Percentiles rank a stretch among this genome's conserved stretches.
phyloP scores from a whole-genome alignment of 2,329 filamentous ascomycete species.

The Penicillium sp. region DNA sequence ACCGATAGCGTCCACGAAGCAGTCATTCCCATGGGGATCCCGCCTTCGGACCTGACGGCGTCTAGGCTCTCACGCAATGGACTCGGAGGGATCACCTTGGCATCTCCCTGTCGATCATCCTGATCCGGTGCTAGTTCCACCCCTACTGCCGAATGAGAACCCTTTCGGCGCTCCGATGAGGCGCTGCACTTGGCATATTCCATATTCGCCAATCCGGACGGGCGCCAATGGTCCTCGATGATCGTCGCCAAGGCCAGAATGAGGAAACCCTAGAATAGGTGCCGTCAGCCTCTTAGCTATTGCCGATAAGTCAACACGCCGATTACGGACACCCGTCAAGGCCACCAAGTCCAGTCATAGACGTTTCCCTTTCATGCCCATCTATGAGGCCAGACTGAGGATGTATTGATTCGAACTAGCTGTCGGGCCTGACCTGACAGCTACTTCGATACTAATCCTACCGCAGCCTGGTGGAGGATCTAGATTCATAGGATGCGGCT shows the following conservation, averaged over 20 bases:
- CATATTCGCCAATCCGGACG: conserved; percentile 6
- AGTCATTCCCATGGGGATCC: not conserved
- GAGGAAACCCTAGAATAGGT: not conserved
- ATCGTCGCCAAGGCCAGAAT: not conserved
- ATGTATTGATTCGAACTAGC: not conserved
- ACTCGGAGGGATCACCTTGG: not conserved
- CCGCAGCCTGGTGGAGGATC: not conserved
- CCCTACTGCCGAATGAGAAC: not conserved
- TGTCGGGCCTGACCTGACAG: not conserved
- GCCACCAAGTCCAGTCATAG: conserved; percentile 8
- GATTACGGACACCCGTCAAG: conserved; percentile 10
- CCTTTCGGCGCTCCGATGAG: not conserved
- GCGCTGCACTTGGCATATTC: conserved; percentile 10
- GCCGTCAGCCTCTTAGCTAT: conserved; percentile 3
- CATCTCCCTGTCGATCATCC: conserved; percentile 8
- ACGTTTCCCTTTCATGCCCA: not conserved
- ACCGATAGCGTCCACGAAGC: not conserved
- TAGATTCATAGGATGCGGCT: not conserved
- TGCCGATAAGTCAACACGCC: no score
- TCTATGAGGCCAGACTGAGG: conserved; percentile 2
- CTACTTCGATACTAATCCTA: not conserved
- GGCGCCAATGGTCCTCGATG: not conserved
- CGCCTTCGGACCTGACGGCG: not conserved
- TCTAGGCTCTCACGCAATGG: not conserved
- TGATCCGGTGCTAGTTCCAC: not conserved